Percentiles rank a stretch among this genome's conserved stretches.
These are phyloP conservation scores for Lyophyllum semitale DNA, from an alignment of 768 basidiomycete genomes.

Conservation along the genomic window DNA sequence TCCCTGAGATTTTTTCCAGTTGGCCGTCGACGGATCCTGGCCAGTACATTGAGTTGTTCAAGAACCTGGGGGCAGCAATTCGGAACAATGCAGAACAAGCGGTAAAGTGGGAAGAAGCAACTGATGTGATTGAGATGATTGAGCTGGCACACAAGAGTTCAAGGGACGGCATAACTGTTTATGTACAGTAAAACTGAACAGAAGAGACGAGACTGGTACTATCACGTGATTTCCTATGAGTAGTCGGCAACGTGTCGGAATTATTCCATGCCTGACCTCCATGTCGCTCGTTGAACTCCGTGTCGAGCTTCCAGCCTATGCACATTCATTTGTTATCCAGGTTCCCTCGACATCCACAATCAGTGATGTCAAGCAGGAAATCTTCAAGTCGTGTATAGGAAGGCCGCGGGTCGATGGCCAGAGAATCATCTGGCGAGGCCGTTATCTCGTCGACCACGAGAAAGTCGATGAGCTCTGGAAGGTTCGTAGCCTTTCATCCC, in stretches of 20 bases:
- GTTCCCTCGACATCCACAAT: constrained; percentile 52
- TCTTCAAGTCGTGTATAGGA: constrained; percentile 60
- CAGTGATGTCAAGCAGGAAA: constrained; percentile 67
- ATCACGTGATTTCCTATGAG: constrained; percentile 8
- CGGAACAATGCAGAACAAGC: constrained; percentile 50
- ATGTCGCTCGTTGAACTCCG: constrained; percentile 53
- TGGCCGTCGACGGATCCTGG: constrained; percentile 67
- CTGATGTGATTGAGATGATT: constrained; percentile 72
- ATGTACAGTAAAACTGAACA: constrained; percentile 23
- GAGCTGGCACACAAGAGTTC: constrained; percentile 73
- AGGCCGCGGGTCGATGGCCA: constrained; percentile 71
- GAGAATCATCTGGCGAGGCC: constrained; percentile 75
- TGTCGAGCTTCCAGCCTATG: constrained; percentile 77
- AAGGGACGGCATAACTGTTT: constrained; percentile 50
- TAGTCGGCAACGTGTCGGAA: constrained; percentile 24
- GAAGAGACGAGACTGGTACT: constrained; percentile 3
- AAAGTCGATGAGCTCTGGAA: constrained; percentile 70
- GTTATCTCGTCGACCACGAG: constrained; percentile 65
- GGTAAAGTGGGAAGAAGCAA: constrained; percentile 77
- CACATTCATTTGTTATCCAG: constrained; percentile 62
- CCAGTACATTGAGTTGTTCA: constrained; percentile 61
- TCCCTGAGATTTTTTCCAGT: constrained; percentile 33
- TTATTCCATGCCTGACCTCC: constrained; percentile 13
- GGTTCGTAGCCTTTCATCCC: constrained; percentile 37
- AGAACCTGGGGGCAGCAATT: constrained; percentile 66